Base-by-base conservation (phyloP, 2,329 filamentous ascomycete genomes). In the Trematosphaeria pertusa region DNA sequence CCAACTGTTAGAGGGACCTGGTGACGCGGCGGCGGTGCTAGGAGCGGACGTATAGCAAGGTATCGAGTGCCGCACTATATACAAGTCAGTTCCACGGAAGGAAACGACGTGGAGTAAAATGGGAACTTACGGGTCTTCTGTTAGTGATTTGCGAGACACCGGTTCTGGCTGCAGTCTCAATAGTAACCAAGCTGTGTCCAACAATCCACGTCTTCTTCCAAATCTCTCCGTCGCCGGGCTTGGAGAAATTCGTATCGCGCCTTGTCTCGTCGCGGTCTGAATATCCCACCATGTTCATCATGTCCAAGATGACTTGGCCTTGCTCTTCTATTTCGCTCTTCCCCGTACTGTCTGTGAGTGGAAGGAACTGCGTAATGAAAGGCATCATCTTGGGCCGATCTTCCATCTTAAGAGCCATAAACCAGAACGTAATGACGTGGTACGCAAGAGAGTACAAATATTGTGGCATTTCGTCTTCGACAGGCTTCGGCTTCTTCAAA, bases 341-440 rank as follows among this genome's bases (percentile, higher is more conserved):
- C 12, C 91, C 90, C 48, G 87, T 83, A 18, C 83, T 81, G 62
- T 96, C 90, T 7, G 82, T 87, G 59, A 93, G 92, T 8, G 83
- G 78, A 10, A 99, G 80, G 54, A 91, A 91, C 63, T 87, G 91
- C 9, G 89, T 87, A 54, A 99, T 96, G 89, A 91, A 96, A 20
- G 86, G 85, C 40, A 97, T 91, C 56, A 96, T 87, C 51, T 85
- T 89, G 24, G 87, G 84, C 39, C 94, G 86, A 66, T 97, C 91
- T 28, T 87, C 84, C 40, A 96, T 81, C 64, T 91, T 93, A 59
- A 99, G 72, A 1, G 91, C 89, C 58, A 99, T 80, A 68, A 97
- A 99, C 94, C 94, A 99, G 67, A 96, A 97, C 1, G 91, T 88
- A 56, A 99, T 92, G 59, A 96, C 91, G 68, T 97, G 92, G 67